Conservation (phyloP, 345 rosid genomes). For the Adansonia digitata region DNA sequence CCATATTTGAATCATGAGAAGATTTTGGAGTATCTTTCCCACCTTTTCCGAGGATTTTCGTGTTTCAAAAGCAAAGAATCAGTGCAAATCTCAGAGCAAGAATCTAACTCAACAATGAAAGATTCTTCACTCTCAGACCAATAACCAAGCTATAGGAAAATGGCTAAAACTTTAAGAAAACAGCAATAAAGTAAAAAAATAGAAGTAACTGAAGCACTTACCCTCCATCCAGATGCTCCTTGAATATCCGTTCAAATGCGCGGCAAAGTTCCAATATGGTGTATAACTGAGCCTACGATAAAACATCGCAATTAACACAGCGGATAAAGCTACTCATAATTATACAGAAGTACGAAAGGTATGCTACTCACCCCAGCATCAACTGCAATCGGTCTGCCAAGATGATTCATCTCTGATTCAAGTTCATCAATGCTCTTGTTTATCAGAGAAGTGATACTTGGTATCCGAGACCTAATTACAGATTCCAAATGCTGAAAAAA, state of each 20-base stretch:
- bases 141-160: neutral
- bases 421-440: slow-evolving; percentile 69
- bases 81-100: neutral
- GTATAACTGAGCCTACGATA: slow-evolving; percentile 56
- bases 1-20: neutral
- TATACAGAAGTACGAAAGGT: neutral
- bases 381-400: slow-evolving; percentile 62
- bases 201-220: slow-evolving; percentile 13
- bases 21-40: neutral
- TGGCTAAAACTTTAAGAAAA: neutral
- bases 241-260: slow-evolving; percentile 60
- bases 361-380: slow-evolving; percentile 57
- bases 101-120: neutral
- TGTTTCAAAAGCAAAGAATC: neutral
- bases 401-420: slow-evolving; percentile 62
- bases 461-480: slow-evolving; percentile 60
- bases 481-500: slow-evolving; percentile 57
- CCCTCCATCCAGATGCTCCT: slow-evolving; percentile 88
- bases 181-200: neutral
- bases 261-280: slow-evolving; percentile 66
- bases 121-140: neutral
- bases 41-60: neutral
- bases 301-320: slow-evolving; percentile 2
- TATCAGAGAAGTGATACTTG: slow-evolving; percentile 54
- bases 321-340: neutral